Evolutionary conservation across 2,329 filamentous ascomycete genomes (phyloP).

Genomic region (Coniosporium tulheliwenetii): DNA sequence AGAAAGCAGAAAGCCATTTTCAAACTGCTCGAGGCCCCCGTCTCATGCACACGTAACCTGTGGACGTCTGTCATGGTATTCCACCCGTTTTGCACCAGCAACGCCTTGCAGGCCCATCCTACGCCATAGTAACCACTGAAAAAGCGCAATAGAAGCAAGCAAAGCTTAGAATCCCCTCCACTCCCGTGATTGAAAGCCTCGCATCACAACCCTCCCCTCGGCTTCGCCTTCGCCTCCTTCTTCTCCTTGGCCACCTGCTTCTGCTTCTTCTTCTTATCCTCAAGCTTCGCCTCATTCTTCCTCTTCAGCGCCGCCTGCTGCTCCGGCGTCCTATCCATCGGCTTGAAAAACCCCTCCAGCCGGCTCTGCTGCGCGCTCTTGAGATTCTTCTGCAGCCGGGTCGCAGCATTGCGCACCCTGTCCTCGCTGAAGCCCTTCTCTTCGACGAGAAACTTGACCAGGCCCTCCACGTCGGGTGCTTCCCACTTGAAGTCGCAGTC

Average conservation of each 20-base stretch:
- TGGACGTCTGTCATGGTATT: too few relatives aligned
- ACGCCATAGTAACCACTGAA: too few relatives aligned
- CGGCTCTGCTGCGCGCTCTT: slow-evolving; percentile 84
- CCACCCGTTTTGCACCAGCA: too few relatives aligned
- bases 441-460: slow-evolving; percentile 76
- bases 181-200: too few relatives aligned
- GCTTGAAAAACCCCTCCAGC: slow-evolving; percentile 94
- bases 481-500: slow-evolving; percentile 98
- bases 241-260: slow-evolving; percentile 95
- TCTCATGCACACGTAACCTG: too few relatives aligned
- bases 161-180: too few relatives aligned
- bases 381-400: slow-evolving; percentile 72
- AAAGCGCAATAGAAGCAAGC: too few relatives aligned
- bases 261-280: slow-evolving; percentile 85
- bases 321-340: slow-evolving; percentile 71
- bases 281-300: slow-evolving; percentile 83
- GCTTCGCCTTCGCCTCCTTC: slow-evolving; percentile 78
- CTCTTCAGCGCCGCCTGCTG: slow-evolving; percentile 78
- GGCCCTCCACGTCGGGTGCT: slow-evolving; percentile 73
- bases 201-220: slow-evolving; percentile 35
- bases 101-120: too few relatives aligned
- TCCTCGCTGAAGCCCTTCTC: slow-evolving; percentile 98
- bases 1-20: too few relatives aligned
- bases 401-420: slow-evolving; percentile 64
- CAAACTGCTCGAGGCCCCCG: too few relatives aligned